Conservation (phyloP, 2,329 filamentous ascomycete species). For the Pseudocercospora macadamiae region DNA sequence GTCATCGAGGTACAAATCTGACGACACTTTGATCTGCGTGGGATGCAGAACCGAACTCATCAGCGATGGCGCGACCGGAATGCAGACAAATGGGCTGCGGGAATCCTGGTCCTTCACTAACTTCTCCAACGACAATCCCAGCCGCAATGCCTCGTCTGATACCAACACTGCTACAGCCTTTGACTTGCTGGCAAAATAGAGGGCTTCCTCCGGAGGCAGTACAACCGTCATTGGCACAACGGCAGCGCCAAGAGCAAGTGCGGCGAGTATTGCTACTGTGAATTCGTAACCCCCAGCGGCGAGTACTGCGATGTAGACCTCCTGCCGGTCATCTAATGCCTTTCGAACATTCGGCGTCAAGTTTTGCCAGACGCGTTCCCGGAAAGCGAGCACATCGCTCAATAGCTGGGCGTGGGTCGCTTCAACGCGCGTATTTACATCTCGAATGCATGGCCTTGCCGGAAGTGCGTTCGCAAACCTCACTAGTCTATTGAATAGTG, state of each 20-base stretch:
- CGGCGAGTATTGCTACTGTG: constrained; percentile 51
- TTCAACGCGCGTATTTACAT: constrained; percentile 42
- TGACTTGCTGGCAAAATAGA: constrained; percentile 50
- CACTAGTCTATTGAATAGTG: constrained; percentile 46
- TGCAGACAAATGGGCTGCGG: constrained; percentile 38
- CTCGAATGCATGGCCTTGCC: constrained; percentile 43
- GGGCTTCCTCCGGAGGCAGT: constrained; percentile 48
- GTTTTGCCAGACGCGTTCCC: constrained; percentile 40
- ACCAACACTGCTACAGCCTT: constrained; percentile 43
- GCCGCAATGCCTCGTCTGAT: constrained; percentile 39
- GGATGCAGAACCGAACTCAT: constrained; percentile 36
- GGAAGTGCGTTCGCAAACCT: constrained; percentile 43
- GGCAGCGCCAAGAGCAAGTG: constrained; percentile 52
- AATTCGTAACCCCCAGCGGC: constrained; percentile 54
- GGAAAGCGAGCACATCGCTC: constrained; percentile 49
- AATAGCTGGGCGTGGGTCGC: constrained; percentile 49
- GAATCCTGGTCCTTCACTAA: constrained; percentile 33
- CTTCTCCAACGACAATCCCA: constrained; percentile 35
- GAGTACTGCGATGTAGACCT: constrained; percentile 51
- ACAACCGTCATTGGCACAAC: constrained; percentile 50
- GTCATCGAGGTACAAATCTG: constrained; percentile 45
- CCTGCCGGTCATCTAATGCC: constrained; percentile 39
- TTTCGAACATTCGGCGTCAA: constrained; percentile 35
- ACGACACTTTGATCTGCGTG: constrained; percentile 45
- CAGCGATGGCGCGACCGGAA: constrained; percentile 43